Evolutionary conservation across 116 monocot genomes (phyloP).

Genomic region (Dioscorea cayenensis): DNA sequence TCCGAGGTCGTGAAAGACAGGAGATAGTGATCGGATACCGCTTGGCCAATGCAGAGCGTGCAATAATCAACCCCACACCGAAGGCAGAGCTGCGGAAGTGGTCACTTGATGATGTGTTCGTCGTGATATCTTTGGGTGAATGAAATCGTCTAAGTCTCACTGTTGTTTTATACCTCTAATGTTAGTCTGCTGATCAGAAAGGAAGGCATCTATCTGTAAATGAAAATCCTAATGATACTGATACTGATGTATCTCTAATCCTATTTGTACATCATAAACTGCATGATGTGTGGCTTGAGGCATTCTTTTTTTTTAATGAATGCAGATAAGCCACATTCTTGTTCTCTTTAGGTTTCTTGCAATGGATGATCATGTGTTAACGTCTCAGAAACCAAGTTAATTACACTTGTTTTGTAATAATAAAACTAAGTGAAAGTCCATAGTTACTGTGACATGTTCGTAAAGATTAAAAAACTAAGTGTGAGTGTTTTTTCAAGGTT

Average conservation of each 20-base stretch:
- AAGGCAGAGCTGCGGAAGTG: conserved; percentile 64
- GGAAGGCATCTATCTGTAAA: not conserved
- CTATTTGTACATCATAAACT: not conserved
- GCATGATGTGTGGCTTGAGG: not conserved
- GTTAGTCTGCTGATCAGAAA: not conserved
- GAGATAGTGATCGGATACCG: conserved; percentile 92
- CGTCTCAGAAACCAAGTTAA: too few relatives aligned
- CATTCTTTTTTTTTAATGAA: not conserved
- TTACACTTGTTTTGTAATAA: too few relatives aligned
- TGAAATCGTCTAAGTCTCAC: conserved; percentile 2
- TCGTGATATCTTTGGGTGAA: conserved; percentile 59
- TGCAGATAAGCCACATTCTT: not conserved
- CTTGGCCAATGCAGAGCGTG: conserved; percentile 54
- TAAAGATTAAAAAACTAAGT: too few relatives aligned
- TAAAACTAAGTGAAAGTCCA: too few relatives aligned
- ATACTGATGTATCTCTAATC: not conserved
- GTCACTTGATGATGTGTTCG: conserved; percentile 79
- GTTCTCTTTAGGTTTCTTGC: not conserved
- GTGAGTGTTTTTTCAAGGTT: too few relatives aligned
- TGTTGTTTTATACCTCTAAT: not conserved
- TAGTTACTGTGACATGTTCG: too few relatives aligned
- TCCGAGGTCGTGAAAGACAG: conserved; percentile 48
- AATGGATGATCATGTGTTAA: too few relatives aligned
- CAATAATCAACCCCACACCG: conserved; percentile 63
- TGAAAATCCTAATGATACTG: not conserved